phyloP scores from a whole-genome alignment of 805 yeast species.

The Candida golubevii region DNA sequence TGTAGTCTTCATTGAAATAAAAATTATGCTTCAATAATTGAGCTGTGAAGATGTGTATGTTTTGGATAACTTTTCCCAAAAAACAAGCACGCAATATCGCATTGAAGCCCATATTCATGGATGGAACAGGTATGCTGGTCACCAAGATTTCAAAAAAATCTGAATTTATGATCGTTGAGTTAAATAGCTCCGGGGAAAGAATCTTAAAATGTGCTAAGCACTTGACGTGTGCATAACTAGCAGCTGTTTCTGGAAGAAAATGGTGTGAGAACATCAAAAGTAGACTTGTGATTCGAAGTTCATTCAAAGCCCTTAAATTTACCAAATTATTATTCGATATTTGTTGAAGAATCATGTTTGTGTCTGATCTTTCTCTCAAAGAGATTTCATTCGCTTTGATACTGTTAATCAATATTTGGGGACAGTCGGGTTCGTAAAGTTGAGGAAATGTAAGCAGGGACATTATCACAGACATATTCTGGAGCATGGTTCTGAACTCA shows the following conservation, averaged over 20 bases:
- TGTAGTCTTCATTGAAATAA: constrained; percentile 21
- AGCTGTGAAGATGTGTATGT: constrained; percentile 21
- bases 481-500: constrained; percentile 25
- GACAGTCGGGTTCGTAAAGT: constrained; percentile 32
- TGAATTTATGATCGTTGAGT: constrained; percentile 31
- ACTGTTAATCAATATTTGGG: constrained; percentile 46
- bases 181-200: constrained; percentile 30
- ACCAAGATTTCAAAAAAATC: constrained; percentile 56
- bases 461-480: constrained; percentile 33
- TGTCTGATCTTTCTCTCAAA: constrained; percentile 46
- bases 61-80: constrained; percentile 50
- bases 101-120: constrained; percentile 43
- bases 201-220: constrained; percentile 31
- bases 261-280: constrained; percentile 34
- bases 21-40: constrained; percentile 27
- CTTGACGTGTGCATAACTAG: constrained; percentile 30
- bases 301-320: constrained; percentile 48
- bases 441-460: constrained; percentile 37
- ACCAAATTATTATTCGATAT: constrained; percentile 59
- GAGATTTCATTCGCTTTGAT: constrained; percentile 64
- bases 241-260: constrained; percentile 25
- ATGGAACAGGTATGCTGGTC: constrained; percentile 45
- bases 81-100: constrained; percentile 47
- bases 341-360: constrained; percentile 49
- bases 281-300: constrained; percentile 33